Percentiles rank a stretch among this genome's conserved stretches.
Conservation (phyloP, 83 land plant species). For the Picea abies region DNA sequence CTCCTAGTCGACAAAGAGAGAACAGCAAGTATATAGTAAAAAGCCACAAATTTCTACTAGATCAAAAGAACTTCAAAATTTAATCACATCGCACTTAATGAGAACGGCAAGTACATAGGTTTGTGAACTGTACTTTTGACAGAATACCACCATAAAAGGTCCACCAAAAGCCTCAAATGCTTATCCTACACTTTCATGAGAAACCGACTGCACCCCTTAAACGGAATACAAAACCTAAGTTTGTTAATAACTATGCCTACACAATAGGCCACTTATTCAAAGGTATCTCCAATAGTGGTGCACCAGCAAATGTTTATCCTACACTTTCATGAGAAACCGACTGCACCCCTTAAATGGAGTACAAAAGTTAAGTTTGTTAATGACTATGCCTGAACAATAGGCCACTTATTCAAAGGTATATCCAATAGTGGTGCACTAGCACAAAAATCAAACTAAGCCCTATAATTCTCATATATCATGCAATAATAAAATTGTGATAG, state of each 20-base stretch:
- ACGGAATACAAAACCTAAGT: not conserved
- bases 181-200: not conserved
- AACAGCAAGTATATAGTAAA: no score
- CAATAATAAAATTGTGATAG: not conserved
- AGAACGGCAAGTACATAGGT: no score
- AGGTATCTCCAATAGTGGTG: not conserved
- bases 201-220: constrained; percentile 6
- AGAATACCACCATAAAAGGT: not conserved
- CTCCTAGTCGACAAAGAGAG: no score
- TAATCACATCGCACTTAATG: no score
- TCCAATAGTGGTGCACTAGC: not conserved
- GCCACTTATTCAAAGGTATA: constrained; percentile 2
- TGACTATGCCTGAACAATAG: not conserved
- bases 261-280: constrained; percentile 11
- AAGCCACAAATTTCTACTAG: no score
- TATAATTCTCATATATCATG: not conserved
- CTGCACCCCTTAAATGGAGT: constrained; percentile 1
- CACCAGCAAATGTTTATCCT: not conserved
- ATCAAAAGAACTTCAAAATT: no score
- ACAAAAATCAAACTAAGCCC: not conserved
- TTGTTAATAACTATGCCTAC: not conserved
- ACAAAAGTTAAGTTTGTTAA: not conserved
- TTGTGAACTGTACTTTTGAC: not conserved
- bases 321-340: not conserved
- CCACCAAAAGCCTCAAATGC: not conserved